A percentile compares a stretch with the other conserved stretches of the same genome.
phyloP scores from a whole-genome alignment of 2,329 filamentous ascomycete species.

The Zarea fungicola region DNA sequence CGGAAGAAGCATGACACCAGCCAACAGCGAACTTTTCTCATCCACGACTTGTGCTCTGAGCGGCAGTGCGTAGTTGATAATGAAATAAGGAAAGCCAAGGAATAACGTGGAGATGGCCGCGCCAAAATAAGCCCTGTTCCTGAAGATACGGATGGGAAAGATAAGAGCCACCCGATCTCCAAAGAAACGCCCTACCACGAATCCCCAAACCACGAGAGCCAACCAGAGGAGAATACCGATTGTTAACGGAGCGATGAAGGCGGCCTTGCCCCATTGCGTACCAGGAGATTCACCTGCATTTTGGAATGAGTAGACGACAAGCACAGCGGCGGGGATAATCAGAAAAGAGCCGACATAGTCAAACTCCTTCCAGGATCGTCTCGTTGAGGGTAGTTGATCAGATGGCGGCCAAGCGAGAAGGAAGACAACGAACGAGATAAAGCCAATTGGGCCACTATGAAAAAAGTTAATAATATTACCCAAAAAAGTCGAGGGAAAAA shows the following conservation, averaged over 20 bases:
- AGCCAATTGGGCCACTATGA: conserved; percentile 46
- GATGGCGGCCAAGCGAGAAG: conserved; percentile 43
- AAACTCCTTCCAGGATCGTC: conserved; percentile 44
- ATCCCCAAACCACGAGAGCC: conserved; percentile 25
- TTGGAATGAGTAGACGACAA: conserved; percentile 55
- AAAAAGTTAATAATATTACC: too few species aligned
- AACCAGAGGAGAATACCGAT: conserved; percentile 24
- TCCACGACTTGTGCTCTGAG: conserved; percentile 46
- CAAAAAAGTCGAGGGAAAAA: conserved; percentile 15
- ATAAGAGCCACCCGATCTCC: conserved; percentile 29
- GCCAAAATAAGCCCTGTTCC: conserved; percentile 39
- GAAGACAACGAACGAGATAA: conserved; percentile 41
- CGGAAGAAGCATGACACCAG: conserved; percentile 48
- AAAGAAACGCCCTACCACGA: conserved; percentile 12
- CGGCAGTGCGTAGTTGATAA: conserved; percentile 46
- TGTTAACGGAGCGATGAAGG: conserved; percentile 28
- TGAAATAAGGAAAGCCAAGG: conserved; percentile 45
- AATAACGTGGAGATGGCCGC: conserved; percentile 41
- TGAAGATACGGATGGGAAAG: conserved; percentile 44
- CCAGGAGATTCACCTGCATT: conserved; percentile 34
- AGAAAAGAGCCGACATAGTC: conserved; percentile 49
- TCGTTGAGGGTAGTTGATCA: conserved; percentile 34
- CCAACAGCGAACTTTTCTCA: conserved; percentile 37
- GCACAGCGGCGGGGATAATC: conserved; percentile 46
- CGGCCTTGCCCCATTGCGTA: conserved; percentile 37